Evolutionary conservation across 2,329 filamentous ascomycete species (phyloP).

Genomic region (Trichoderma cornu-damae): DNA sequence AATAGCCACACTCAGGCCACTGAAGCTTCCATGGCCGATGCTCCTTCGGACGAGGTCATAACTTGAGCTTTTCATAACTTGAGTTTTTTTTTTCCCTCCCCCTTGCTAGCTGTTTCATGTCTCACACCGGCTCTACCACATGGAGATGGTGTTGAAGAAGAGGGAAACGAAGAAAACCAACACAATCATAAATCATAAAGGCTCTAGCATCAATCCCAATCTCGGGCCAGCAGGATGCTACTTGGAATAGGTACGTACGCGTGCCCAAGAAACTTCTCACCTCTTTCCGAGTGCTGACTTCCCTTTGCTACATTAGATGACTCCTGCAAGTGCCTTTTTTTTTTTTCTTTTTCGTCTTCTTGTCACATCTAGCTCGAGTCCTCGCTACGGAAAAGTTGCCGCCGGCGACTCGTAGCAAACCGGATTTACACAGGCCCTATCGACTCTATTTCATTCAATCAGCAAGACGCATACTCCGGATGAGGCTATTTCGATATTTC

Average conservation of each 20-base stretch:
- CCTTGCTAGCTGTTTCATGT: background rate
- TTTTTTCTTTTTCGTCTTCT: too few species aligned
- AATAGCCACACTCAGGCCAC: slow-evolving; percentile 5
- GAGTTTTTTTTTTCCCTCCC: too few species aligned
- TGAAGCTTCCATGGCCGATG: slow-evolving; percentile 17
- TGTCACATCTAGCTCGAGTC: background rate
- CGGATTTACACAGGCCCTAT: background rate
- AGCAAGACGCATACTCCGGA: background rate
- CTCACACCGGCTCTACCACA: too few species aligned
- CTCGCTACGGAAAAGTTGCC: background rate
- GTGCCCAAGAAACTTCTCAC: background rate
- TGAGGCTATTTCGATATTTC: background rate
- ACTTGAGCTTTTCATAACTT: background rate
- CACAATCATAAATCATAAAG: background rate
- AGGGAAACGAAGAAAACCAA: background rate
- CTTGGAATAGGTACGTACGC: background rate
- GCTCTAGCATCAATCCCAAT: background rate
- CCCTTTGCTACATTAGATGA: background rate
- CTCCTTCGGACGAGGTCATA: slow-evolving; percentile 2
- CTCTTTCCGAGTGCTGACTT: background rate
- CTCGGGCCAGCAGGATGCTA: background rate
- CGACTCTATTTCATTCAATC: background rate
- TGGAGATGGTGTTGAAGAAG: background rate
- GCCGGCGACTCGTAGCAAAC: background rate
- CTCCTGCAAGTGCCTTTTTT: background rate